Conservation (phyloP, 306 rosid species). For the Fagus sylvatica region DNA sequence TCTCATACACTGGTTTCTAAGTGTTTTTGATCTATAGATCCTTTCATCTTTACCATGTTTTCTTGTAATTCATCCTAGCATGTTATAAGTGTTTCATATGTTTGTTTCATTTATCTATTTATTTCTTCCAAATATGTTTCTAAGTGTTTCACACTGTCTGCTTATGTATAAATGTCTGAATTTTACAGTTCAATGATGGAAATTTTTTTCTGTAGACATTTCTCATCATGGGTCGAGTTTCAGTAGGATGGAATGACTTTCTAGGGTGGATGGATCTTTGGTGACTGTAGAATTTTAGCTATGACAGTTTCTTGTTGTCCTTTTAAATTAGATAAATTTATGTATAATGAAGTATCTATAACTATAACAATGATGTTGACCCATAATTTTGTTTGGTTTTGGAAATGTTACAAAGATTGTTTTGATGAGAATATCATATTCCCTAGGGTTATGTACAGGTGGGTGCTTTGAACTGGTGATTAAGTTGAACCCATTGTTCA, state of each 20-base stretch:
- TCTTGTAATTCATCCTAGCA: neutral
- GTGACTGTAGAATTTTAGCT: neutral
- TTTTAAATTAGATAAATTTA: neutral
- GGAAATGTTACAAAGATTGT: no score
- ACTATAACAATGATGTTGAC: no score
- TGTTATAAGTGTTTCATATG: neutral
- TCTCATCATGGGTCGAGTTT: neutral
- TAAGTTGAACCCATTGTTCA: no score
- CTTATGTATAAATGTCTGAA: neutral
- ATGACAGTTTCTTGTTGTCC: neutral
- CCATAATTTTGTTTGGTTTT: no score
- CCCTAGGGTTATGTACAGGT: no score
- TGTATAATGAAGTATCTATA: no score
- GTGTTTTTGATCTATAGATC: neutral
- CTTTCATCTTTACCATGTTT: neutral
- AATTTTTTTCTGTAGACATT: neutral
- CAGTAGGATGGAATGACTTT: neutral
- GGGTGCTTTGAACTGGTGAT: no score
- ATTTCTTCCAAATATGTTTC: neutral
- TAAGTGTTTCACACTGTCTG: neutral
- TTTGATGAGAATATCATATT: no score
- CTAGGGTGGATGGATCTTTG: neutral
- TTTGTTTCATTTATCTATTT: neutral
- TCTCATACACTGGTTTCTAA: neutral
- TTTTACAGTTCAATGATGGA: neutral